Evolutionary conservation across 75 land plant genomes (phyloP).

Genomic region (Ceratopteris richardii): DNA sequence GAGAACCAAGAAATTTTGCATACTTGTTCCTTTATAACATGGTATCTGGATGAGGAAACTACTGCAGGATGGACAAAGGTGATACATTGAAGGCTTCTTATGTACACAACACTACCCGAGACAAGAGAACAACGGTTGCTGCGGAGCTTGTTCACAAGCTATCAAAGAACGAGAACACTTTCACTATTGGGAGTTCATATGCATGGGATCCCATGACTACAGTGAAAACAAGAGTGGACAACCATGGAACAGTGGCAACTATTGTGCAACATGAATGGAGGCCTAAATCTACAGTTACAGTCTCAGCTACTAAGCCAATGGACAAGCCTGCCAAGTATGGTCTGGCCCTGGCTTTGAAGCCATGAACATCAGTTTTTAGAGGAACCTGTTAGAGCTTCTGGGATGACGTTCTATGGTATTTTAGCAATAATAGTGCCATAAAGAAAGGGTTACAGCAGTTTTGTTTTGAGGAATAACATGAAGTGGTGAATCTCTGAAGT

Average conservation of each 20-base stretch:
- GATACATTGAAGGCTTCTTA: conserved; percentile 45
- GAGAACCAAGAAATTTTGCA: too few species aligned
- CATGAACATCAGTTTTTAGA: conserved; percentile 12
- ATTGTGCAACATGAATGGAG: conserved; percentile 50
- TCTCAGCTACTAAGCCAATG: conserved; percentile 40
- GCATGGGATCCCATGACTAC: conserved; percentile 35
- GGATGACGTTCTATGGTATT: too few species aligned
- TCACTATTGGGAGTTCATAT: conserved; percentile 33
- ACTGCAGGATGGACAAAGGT: conserved; percentile 36
- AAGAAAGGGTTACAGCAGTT: too few species aligned
- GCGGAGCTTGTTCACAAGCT: conserved; percentile 37
- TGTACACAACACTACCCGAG: conserved; percentile 22
- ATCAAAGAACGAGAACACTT: conserved; percentile 39
- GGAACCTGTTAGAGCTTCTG: too few species aligned
- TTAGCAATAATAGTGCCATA: too few species aligned
- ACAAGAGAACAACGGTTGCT: conserved; percentile 34
- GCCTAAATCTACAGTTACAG: conserved; percentile 36
- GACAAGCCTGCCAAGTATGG: conserved; percentile 39
- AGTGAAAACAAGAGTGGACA: conserved; percentile 33
- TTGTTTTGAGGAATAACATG: too few species aligned
- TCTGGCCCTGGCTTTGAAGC: conserved; percentile 36
- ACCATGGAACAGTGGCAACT: conserved; percentile 37
- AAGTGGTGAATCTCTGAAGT: too few species aligned
- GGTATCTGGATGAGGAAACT: too few species aligned
- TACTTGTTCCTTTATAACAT: too few species aligned